These are phyloP conservation scores for Aechmea fasciata DNA, from an alignment of 176 grass and related monocot genomes.

Conservation along the genomic window DNA sequence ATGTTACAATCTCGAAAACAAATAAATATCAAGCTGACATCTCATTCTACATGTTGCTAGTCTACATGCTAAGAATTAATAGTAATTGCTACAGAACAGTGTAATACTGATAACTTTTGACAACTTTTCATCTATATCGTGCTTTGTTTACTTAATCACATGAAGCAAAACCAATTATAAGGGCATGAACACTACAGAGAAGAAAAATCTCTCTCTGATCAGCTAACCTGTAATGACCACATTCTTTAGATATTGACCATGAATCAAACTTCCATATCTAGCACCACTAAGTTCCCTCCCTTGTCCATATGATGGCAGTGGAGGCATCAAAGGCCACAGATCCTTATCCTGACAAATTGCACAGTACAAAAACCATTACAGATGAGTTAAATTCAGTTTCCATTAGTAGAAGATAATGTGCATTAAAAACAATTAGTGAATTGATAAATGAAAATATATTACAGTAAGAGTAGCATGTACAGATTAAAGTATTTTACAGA, in stretches of 20 bases:
- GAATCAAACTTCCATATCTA: constrained; percentile 94
- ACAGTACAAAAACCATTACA: constrained; percentile 30
- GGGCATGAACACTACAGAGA: constrained; percentile 6
- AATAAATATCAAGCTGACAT: no score
- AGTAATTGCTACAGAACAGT: no score
- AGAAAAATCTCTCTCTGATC: background rate
- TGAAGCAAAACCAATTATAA: background rate
- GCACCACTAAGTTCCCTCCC: constrained; percentile 83
- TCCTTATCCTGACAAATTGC: constrained; percentile 72
- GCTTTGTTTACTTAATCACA: background rate
- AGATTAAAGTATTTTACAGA: background rate
- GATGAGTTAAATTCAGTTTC: constrained; percentile 13
- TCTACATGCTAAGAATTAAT: no score
- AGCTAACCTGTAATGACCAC: constrained; percentile 78
- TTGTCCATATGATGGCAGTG: constrained; percentile 88
- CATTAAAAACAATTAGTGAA: background rate
- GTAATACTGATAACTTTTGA: no score
- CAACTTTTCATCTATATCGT: no score
- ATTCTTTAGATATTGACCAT: constrained; percentile 74
- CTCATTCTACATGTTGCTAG: no score
- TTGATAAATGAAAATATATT: background rate
- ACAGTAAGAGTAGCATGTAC: background rate
- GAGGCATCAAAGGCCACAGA: constrained; percentile 83
- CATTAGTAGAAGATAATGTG: constrained; percentile 6
- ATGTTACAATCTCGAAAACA: no score